Percentiles rank a stretch among this genome's conserved stretches.
phyloP scores from a whole-genome alignment of 148 eudicot genomes.

The Chenopodium quinoa region DNA sequence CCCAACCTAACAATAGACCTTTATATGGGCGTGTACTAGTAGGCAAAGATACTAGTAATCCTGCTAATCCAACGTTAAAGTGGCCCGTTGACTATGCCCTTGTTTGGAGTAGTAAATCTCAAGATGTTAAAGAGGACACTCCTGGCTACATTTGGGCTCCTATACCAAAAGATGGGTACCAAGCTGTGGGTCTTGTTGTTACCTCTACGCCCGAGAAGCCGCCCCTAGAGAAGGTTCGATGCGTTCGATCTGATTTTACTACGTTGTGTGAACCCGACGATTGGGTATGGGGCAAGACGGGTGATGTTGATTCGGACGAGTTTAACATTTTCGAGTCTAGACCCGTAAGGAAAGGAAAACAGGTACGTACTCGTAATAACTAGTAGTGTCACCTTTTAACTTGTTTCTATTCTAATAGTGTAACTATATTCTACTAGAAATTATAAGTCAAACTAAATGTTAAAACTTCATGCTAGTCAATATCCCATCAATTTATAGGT shows the following conservation, averaged over 20 bases:
- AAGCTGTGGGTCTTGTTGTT: slow-evolving; percentile 32
- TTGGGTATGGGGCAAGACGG: slow-evolving; percentile 32
- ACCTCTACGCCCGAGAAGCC: slow-evolving; percentile 37
- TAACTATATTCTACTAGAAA: background rate
- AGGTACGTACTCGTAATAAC: slow-evolving; percentile 6
- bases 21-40: slow-evolving; percentile 36
- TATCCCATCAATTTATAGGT: no score
- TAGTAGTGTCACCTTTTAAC: background rate
- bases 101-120: slow-evolving; percentile 38
- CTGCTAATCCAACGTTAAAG: slow-evolving; percentile 22
- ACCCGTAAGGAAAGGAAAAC: slow-evolving; percentile 29
- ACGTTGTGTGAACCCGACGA: slow-evolving; percentile 27
- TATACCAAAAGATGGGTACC: slow-evolving; percentile 31
- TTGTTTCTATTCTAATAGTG: background rate
- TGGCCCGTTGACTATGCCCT: slow-evolving; percentile 41
- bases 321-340: slow-evolving; percentile 27
- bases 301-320: slow-evolving; percentile 14
- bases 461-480: no score
- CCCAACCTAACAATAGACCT: slow-evolving; percentile 39
- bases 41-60: slow-evolving; percentile 25
- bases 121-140: slow-evolving; percentile 25
- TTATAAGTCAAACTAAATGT: background rate
- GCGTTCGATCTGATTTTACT: slow-evolving; percentile 38
- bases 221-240: slow-evolving; percentile 29
- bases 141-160: slow-evolving; percentile 47